Conservation (phyloP, 2,329 filamentous ascomycete species). For the Chaetomiaceae sp. region DNA sequence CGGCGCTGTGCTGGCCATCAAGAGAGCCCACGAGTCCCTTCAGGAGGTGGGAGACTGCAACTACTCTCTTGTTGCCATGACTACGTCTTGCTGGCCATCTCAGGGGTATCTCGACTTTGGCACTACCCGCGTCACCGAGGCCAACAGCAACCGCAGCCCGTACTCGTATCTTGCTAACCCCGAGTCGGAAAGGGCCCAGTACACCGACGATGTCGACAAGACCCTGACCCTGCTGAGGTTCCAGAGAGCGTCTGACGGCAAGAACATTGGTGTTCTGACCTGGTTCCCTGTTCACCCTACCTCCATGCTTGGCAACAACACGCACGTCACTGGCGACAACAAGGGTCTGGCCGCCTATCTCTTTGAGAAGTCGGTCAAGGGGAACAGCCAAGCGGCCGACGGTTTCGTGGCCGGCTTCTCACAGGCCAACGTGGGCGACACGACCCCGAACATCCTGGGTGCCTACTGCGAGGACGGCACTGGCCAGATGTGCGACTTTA, state of each 20-base stretch:
- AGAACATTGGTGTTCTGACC: conserved; percentile 73
- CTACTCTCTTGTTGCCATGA: not conserved
- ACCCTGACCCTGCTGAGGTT: conserved; percentile 74
- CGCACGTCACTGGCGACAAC: conserved; percentile 82
- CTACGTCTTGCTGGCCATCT: not conserved
- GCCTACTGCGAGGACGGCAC: conserved; percentile 83
- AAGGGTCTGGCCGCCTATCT: conserved; percentile 84
- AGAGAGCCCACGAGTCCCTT: conserved; percentile 68
- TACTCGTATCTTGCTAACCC: conserved; percentile 84
- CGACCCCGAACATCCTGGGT: conserved; percentile 76
- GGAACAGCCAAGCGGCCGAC: conserved; percentile 48
- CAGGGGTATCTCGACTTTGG: conserved; percentile 65
- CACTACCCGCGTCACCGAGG: conserved; percentile 54
- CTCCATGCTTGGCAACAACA: conserved; percentile 86
- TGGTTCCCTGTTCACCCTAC: conserved; percentile 93
- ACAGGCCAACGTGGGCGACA: conserved; percentile 86
- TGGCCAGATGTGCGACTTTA: conserved; percentile 61
- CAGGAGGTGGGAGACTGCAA: conserved; percentile 35
- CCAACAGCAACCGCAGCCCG: conserved; percentile 79
- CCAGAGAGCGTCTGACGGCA: conserved; percentile 62
- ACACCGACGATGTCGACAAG: conserved; percentile 63
- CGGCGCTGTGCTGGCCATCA: conserved; percentile 73
- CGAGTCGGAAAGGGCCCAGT: conserved; percentile 62
- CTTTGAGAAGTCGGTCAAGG: conserved; percentile 66
- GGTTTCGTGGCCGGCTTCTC: conserved; percentile 86